Percentiles rank a stretch among this genome's conserved stretches.
These are phyloP conservation scores for Ulmus americana DNA, from an alignment of 331 rosid genomes.

Conservation along the genomic window DNA sequence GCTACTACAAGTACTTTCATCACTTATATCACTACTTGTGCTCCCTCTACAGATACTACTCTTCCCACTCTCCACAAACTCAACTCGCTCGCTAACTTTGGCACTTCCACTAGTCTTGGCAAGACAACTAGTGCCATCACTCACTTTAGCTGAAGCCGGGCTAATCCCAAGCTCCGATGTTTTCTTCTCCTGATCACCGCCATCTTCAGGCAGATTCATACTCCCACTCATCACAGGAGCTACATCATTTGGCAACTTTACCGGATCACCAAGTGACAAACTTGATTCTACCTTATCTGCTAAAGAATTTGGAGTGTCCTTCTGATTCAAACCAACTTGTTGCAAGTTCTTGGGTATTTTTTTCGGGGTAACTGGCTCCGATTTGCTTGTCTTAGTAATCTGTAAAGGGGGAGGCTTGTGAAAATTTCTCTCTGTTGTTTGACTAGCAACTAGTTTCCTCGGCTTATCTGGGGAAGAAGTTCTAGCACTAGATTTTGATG, in stretches of 20 bases:
- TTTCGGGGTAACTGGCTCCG: constrained; percentile 33
- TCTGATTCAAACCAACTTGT: constrained; percentile 21
- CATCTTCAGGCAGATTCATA: constrained; percentile 11
- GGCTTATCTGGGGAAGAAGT: constrained; percentile 26
- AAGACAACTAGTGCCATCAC: constrained; percentile 33
- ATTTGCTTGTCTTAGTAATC: constrained; percentile 36
- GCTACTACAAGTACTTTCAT: constrained; percentile 54
- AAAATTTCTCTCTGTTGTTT: constrained; percentile 29
- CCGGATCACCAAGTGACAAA: constrained; percentile 28
- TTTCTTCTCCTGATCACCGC: constrained; percentile 30
- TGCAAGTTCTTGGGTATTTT: constrained; percentile 26
- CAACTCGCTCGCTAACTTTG: constrained; percentile 31
- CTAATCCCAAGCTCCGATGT: constrained; percentile 13
- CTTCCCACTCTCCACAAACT: constrained; percentile 49
- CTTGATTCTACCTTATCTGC: constrained; percentile 26
- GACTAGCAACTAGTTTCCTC: constrained; percentile 25
- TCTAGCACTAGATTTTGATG: constrained; percentile 32
- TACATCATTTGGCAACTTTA: constrained; percentile 18
- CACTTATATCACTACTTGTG: constrained; percentile 49
- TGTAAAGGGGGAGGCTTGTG: constrained; percentile 28
- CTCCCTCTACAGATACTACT: constrained; percentile 55
- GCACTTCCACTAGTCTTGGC: constrained; percentile 43
- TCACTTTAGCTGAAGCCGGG: constrained; percentile 27
- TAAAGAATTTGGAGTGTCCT: constrained; percentile 24
- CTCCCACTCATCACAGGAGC: constrained; percentile 12